phyloP scores from a whole-genome alignment of 106 monocot species.

The Posidonia australis region DNA sequence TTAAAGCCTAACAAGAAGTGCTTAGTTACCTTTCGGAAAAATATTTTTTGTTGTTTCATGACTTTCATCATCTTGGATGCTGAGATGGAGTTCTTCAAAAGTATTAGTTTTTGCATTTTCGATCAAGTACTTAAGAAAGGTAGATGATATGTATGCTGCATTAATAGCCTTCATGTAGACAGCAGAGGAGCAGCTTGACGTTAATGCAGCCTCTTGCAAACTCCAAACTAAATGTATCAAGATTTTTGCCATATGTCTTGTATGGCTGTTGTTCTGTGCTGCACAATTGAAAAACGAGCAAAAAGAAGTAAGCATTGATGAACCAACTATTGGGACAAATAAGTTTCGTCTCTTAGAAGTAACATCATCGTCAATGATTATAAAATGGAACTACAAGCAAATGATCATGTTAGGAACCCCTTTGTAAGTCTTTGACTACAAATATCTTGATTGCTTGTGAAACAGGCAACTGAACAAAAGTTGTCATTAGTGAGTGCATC shows the following conservation, averaged over 20 bases:
- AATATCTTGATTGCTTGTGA: no score
- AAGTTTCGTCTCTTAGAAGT: no score
- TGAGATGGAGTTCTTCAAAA: conserved; percentile 68
- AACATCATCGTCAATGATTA: no score
- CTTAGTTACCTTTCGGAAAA: conserved; percentile 49
- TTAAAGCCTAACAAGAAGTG: not conserved
- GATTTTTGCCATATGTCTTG: conserved; percentile 88
- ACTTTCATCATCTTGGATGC: conserved; percentile 49
- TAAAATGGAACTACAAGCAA: no score
- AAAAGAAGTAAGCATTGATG: not conserved
- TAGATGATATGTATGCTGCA: conserved; percentile 82
- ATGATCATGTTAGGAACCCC: no score
- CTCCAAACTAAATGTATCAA: conserved; percentile 81
- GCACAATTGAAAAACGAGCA: conserved; percentile 24
- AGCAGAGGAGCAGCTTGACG: conserved; percentile 31
- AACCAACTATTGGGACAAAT: no score
- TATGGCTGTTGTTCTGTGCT: conserved; percentile 81
- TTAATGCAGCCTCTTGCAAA: conserved; percentile 54
- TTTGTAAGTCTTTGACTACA: no score
- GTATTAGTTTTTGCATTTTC: conserved; percentile 60
- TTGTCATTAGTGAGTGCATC: no score
- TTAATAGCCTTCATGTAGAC: conserved; percentile 57
- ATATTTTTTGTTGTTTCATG: conserved; percentile 35
- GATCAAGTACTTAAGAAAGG: conserved; percentile 86
- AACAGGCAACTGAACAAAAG: no score